Evolutionary conservation across 768 basidiomycete genomes (phyloP).

Genomic region (Tricholoma terreum): DNA sequence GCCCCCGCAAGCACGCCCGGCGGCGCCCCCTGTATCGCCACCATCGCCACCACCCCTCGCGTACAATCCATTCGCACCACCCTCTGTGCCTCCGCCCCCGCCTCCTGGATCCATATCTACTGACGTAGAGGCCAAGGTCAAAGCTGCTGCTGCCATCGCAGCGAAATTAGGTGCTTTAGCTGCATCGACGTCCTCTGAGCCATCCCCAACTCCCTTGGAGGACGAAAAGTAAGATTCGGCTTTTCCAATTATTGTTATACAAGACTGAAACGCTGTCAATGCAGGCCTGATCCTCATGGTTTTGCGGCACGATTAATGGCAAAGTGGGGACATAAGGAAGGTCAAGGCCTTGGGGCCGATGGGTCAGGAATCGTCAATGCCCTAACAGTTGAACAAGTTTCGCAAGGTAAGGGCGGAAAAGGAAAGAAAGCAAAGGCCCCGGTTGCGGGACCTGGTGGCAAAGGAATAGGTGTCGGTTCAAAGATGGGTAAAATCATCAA

Average conservation of each 20-base stretch:
- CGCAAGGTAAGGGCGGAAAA: slow-evolving; percentile 38
- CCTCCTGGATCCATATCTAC: slow-evolving; percentile 34
- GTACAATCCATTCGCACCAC: slow-evolving; percentile 70
- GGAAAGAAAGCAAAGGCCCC: slow-evolving; percentile 36
- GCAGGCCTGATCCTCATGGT: slow-evolving; percentile 58
- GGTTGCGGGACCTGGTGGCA: slow-evolving; percentile 28
- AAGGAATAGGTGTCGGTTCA: slow-evolving; percentile 45
- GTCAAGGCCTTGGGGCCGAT: slow-evolving; percentile 85
- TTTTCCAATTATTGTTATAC: not conserved
- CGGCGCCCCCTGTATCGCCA: slow-evolving; percentile 23
- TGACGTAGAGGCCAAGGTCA: slow-evolving; percentile 64
- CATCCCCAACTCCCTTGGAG: slow-evolving; percentile 27
- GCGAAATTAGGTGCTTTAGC: slow-evolving; percentile 65
- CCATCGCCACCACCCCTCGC: slow-evolving; percentile 54
- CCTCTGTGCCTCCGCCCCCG: slow-evolving; percentile 56
- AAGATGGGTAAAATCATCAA: slow-evolving; percentile 91
- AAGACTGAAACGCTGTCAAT: not conserved
- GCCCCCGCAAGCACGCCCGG: slow-evolving; percentile 18
- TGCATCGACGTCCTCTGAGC: slow-evolving; percentile 24
- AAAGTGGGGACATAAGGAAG: slow-evolving; percentile 95
- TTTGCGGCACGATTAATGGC: slow-evolving; percentile 91
- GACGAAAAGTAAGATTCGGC: slow-evolving; percentile 29
- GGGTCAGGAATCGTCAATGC: slow-evolving; percentile 88
- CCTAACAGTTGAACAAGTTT: slow-evolving; percentile 72
- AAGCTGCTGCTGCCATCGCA: slow-evolving; percentile 80